Evolutionary conservation across 164 flowering plant species (phyloP), one percentile per base, ranked within the genome.

Genomic region (Piper betle): DNA sequence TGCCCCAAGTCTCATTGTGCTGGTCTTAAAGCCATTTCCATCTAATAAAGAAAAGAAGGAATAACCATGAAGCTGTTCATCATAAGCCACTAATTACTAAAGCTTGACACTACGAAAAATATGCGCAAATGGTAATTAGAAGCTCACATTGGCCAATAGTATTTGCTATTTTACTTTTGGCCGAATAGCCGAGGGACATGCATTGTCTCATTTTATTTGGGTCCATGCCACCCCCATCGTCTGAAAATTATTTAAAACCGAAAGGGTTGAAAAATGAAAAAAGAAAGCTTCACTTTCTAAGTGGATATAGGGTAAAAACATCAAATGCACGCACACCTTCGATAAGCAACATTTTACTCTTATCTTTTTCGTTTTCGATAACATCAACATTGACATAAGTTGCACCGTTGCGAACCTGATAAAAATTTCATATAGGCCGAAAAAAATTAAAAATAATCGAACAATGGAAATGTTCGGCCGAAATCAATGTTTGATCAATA

Each of bases 21-120:
- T 94, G 6, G 97, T 94, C 75, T 91, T 91, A 68, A 94, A 94
- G 25, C 99, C 99, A 79, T 94, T 94, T 70, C 99, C 97, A 81
- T 91, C 99, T 93, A 74, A 33, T 15, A 40, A 10, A 46, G 50
- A 10, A 9, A 12, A 46, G 3, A 60, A 54, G 33, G 46, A 17
- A 53, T 7, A 10, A 46, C 15, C 15, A 15, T 46, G 10, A 6
- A 39, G 19, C 19, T 46, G 15, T 46, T 0, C 50, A 2, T 46
- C 3, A 2, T 4, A 40, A 62, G 11, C 19, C 5, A 41, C 13
- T 25, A 5, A n/a, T 37, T 20, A 58, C 1, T 25, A 25, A 20
- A 25, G 17, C 43, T 15, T 16, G 10, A 54, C 9, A 15, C 5
- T 4, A 41, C 7, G 56, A 5, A 43, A 12, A 46, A 46, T 15